Evolutionary conservation across 1,284 basidiomycete genomes (phyloP), one percentile per base, ranked within the genome.

Genomic region (Caloboletus firmus): DNA sequence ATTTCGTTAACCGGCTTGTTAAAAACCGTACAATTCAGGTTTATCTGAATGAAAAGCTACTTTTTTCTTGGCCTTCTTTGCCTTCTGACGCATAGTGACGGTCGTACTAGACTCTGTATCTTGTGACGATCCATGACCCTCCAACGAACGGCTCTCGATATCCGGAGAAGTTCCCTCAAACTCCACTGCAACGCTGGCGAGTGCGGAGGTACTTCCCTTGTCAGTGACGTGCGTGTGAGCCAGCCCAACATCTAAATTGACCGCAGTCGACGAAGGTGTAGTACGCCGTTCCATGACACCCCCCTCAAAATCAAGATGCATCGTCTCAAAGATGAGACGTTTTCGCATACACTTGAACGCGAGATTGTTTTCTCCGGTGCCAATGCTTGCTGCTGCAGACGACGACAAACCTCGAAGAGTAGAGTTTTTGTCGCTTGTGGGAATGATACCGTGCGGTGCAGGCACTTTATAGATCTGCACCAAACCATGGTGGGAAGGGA

Each of bases 331-430:
- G 22, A 96, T 78, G 46, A 98, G 77, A 36, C 91, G 75, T 68
- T 92, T 94, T 57, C 95, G 79, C 65, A 89, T 95, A 63, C 94
- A 91, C 69, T 89, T 92, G 81, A 98, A 99, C 7, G 91, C 94
- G 17, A 99, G 79, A 64, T 98, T 98, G 72, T 98, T 98, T 72
- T 98, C 94, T 15, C 92, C 90, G 20, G 80, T 80, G 2, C 83
- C 82, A 22, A 75, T 76, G 9, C 68, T 67, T 11, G 74, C 72
- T 26, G 76, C 76, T 45, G 76, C 81, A 45, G 81, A 77, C 2
- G 78, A 78, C 35, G 75, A 79, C 42, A 92, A 73, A 11, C 91
- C 92, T 17, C 91, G 86, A 42, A 96, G 76, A 5, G 79, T 79
- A 18, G 89, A 95, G 59, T 83, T 85, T 63, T 80, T 86, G 66